phyloP scores from a whole-genome alignment of 345 rosid species.

The Acer campestre region DNA sequence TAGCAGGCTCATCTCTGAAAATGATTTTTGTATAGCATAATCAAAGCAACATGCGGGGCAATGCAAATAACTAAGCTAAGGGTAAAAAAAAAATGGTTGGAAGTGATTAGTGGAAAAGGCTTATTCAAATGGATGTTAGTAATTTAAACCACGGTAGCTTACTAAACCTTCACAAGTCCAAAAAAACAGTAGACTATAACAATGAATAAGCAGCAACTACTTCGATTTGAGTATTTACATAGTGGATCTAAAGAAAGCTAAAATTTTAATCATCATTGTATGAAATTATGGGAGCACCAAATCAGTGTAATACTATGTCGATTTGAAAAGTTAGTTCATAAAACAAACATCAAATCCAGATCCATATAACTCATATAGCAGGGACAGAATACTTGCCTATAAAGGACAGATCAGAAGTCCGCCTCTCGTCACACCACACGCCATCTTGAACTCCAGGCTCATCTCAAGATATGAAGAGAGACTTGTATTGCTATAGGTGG shows the following conservation, averaged over 20 bases:
- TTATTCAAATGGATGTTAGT: conserved; percentile 4
- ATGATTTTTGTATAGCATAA: conserved; percentile 3
- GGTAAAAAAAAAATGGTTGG: conserved; percentile 5
- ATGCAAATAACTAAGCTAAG: conserved; percentile 2
- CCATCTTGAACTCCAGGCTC: conserved; percentile 27
- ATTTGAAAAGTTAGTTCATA: conserved; percentile 21
- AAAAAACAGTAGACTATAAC: not conserved
- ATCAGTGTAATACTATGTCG: conserved; percentile 8
- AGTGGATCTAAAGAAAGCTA: conserved; percentile 16
- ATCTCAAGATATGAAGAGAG: conserved; percentile 28
- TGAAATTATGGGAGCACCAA: conserved; percentile 16
- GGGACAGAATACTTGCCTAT: conserved; percentile 62
- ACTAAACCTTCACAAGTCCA: not conserved
- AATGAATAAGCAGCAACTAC: conserved; percentile 2
- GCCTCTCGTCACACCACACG: conserved; percentile 35
- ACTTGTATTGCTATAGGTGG: conserved; percentile 15
- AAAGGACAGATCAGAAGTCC: conserved; percentile 32
- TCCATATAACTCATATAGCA: conserved; percentile 35
- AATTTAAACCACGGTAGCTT: not conserved
- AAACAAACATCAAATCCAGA: conserved; percentile 24
- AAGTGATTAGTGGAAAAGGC: not conserved
- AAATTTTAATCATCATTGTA: conserved; percentile 16
- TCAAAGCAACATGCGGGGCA: not conserved
- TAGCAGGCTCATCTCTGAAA: not conserved
- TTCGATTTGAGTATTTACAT: conserved; percentile 13